Evolutionary conservation across 495 filamentous ascomycete species (phyloP).

Genomic region (Xylaria castorea): DNA sequence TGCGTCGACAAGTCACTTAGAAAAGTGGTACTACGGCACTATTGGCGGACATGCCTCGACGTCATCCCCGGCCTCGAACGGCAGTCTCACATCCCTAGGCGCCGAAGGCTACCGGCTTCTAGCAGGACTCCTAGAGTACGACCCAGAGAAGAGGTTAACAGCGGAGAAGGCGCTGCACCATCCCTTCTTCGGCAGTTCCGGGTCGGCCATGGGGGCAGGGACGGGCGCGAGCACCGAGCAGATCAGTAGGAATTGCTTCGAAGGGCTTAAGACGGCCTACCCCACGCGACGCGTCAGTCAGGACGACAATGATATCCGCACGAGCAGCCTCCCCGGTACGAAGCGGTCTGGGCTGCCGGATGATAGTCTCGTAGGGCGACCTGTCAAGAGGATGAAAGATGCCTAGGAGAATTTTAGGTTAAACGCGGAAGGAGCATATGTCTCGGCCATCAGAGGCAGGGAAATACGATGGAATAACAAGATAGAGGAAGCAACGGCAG

Average conservation of each 20-base stretch:
- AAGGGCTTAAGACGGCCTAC: constrained; percentile 85
- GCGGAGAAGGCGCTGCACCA: constrained; percentile 86
- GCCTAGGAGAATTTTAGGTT: constrained; percentile 31
- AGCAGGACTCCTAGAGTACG: constrained; percentile 83
- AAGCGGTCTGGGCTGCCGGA: constrained; percentile 89
- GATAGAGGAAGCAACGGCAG: background rate
- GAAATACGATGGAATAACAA: background rate
- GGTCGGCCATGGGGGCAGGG: constrained; percentile 26
- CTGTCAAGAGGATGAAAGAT: constrained; percentile 73
- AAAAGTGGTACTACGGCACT: constrained; percentile 65
- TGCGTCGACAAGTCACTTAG: constrained; percentile 49
- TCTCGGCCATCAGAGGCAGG: background rate
- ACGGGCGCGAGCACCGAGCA: constrained; percentile 54
- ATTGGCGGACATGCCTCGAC: constrained; percentile 57
- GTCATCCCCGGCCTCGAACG: constrained; percentile 39
- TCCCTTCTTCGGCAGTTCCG: constrained; percentile 71
- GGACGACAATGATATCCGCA: constrained; percentile 93
- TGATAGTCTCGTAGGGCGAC: constrained; percentile 68
- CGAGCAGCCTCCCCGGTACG: constrained; percentile 86
- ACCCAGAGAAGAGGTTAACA: constrained; percentile 86
- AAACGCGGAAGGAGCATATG: background rate
- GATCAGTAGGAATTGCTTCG: constrained; percentile 83
- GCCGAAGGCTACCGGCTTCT: constrained; percentile 82
- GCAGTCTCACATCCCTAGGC: constrained; percentile 65
- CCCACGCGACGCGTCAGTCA: constrained; percentile 87